Evolutionary conservation across 495 filamentous ascomycete species (phyloP).

Genomic region (Penicillium fimorum): DNA sequence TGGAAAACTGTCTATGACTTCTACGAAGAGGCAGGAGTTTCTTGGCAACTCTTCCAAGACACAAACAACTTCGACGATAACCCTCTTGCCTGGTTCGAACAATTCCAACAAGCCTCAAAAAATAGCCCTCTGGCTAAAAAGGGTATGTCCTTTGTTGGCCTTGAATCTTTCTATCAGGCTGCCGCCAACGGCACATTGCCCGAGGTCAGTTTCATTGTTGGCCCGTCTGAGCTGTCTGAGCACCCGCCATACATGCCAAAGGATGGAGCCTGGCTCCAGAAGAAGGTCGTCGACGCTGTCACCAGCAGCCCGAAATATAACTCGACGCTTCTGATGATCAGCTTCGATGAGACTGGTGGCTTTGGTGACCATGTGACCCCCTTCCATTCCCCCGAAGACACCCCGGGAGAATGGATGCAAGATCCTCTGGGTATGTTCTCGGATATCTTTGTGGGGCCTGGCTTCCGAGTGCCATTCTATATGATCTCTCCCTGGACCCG

Average conservation of each 20-base stretch:
- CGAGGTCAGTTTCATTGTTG: slow-evolving; percentile 53
- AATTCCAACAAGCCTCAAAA: slow-evolving; percentile 46
- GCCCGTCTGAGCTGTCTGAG: slow-evolving; percentile 50
- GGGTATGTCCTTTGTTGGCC: slow-evolving; percentile 45
- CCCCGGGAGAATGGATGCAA: slow-evolving; percentile 54
- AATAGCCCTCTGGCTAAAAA: slow-evolving; percentile 39
- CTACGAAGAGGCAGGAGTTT: slow-evolving; percentile 52
- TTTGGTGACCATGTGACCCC: slow-evolving; percentile 56
- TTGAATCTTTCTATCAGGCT: slow-evolving; percentile 50
- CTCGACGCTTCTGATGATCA: slow-evolving; percentile 51
- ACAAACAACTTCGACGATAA: slow-evolving; percentile 57
- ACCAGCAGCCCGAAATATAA: slow-evolving; percentile 49
- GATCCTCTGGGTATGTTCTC: slow-evolving; percentile 50
- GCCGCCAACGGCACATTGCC: slow-evolving; percentile 54
- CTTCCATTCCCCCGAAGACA: slow-evolving; percentile 51
- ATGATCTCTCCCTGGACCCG: slow-evolving; percentile 59
- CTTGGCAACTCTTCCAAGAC: slow-evolving; percentile 56
- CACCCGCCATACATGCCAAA: slow-evolving; percentile 54
- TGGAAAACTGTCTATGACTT: slow-evolving; percentile 55
- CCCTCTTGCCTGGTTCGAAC: slow-evolving; percentile 53
- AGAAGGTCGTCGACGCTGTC: slow-evolving; percentile 53
- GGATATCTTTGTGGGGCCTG: slow-evolving; percentile 50
- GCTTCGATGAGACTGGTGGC: slow-evolving; percentile 56
- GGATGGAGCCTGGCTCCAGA: slow-evolving; percentile 57
- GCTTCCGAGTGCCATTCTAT: slow-evolving; percentile 54